A percentile compares a stretch with the other conserved stretches of the same genome.
These are phyloP conservation scores for Calcarisporium arbuscula DNA, from an alignment of 2,329 filamentous ascomycete species.

Conservation along the genomic window DNA sequence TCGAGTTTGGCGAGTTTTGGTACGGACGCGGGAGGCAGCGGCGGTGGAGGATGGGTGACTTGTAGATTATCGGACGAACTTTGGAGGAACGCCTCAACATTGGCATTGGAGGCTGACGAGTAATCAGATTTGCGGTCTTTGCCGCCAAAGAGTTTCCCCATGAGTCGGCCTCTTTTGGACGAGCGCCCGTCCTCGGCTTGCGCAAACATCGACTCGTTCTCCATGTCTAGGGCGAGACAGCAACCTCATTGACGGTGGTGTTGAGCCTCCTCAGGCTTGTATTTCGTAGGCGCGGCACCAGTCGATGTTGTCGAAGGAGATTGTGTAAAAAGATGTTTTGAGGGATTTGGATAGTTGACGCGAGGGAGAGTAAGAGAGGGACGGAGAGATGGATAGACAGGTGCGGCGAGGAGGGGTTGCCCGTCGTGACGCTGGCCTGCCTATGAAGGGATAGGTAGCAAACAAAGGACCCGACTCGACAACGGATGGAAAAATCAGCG, in stretches of 20 bases:
- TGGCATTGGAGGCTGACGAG: conserved; percentile 32
- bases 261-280: no score
- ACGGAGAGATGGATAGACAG: no score
- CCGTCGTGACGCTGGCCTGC: no score
- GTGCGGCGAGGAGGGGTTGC: no score
- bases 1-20: conserved; percentile 51
- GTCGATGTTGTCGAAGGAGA: no score
- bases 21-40: conserved; percentile 32
- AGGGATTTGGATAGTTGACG: no score
- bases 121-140: conserved; percentile 29
- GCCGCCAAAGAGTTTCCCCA: conserved; percentile 55
- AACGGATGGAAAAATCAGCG: no score
- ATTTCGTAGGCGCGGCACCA: no score
- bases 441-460: no score
- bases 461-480: no score
- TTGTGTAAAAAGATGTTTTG: no score
- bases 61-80: conserved; percentile 49
- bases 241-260: conserved; percentile 26
- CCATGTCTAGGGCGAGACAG: conserved; percentile 29
- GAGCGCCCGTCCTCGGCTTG: conserved; percentile 31
- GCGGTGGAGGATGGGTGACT: conserved; percentile 44
- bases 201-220: conserved; percentile 35
- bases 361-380: no score
- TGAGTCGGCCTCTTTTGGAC: conserved; percentile 49
- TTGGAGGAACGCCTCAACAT: conserved; percentile 54